phyloP scores from a whole-genome alignment of 2,329 filamentous ascomycete species.

The Ascochyta lentis region DNA sequence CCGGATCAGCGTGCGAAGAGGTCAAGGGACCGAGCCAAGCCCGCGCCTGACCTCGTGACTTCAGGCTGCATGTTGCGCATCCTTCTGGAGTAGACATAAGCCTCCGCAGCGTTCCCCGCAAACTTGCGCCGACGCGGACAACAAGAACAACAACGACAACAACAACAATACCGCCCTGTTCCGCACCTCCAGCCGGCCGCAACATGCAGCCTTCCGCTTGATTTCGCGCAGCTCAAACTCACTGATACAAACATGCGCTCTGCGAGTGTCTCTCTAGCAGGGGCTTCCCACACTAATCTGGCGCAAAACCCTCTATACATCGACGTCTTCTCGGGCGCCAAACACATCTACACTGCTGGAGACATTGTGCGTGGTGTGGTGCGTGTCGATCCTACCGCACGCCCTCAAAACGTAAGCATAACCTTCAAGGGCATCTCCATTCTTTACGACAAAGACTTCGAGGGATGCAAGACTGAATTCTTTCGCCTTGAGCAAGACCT shows the following conservation, averaged over 20 bases:
- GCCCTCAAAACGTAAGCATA: slow-evolving; percentile 28
- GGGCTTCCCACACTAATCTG: slow-evolving; percentile 19
- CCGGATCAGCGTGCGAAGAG: background rate
- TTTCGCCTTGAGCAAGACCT: slow-evolving; percentile 27
- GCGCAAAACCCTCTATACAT: slow-evolving; percentile 28
- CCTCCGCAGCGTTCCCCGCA: slow-evolving; percentile 14
- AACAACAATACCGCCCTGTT: no score
- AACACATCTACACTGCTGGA: slow-evolving; percentile 28
- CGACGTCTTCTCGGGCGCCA: slow-evolving; percentile 15
- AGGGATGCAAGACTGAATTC: slow-evolving; percentile 24
- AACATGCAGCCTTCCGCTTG: slow-evolving; percentile 1
- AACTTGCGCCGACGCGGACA: background rate
- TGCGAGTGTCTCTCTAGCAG: slow-evolving; percentile 8
- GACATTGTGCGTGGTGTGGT: slow-evolving; percentile 30
- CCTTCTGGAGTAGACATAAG: background rate
- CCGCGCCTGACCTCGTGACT: slow-evolving; percentile 4
- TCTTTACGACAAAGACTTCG: slow-evolving; percentile 19
- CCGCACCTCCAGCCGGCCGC: background rate
- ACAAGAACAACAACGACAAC: background rate
- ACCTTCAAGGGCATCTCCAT: slow-evolving; percentile 24
- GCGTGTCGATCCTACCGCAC: slow-evolving; percentile 26
- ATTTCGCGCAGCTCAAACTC: background rate
- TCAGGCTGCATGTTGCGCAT: slow-evolving; percentile 2
- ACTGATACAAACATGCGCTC: slow-evolving; percentile 9
- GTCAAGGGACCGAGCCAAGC: background rate